These are phyloP conservation scores for Phytopythium vexans DNA, from an alignment of 352 stramenopile genomes.

Conservation along the genomic window DNA sequence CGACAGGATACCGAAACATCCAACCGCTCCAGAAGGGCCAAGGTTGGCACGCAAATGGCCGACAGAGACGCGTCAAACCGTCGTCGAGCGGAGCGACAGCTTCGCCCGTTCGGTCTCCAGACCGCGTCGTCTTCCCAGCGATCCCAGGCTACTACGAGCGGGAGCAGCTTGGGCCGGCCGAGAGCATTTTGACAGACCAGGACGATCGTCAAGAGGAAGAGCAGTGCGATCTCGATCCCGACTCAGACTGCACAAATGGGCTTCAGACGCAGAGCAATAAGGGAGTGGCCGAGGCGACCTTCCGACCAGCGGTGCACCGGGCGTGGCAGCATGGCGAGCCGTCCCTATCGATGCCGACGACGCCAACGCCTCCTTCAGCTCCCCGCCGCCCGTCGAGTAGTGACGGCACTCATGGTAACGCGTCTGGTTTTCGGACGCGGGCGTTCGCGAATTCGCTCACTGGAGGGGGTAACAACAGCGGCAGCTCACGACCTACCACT, in stretches of 20 bases:
- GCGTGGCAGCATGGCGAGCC: background rate
- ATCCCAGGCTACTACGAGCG: conserved; percentile 11
- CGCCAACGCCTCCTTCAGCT: conserved; percentile 16
- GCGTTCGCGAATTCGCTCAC: conserved; percentile 9
- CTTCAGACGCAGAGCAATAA: background rate
- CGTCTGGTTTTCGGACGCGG: conserved; percentile 27
- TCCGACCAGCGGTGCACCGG: background rate
- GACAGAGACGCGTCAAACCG: conserved; percentile 3
- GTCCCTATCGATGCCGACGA: conserved; percentile 19
- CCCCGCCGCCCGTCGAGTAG: conserved; percentile 16
- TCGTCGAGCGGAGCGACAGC: conserved; percentile 7
- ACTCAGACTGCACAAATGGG: too few species aligned
- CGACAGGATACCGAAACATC: conserved; percentile 66
- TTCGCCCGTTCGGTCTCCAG: conserved; percentile 17
- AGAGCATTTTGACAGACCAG: background rate
- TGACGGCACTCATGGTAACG: conserved; percentile 2
- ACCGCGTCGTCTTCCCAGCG: conserved; percentile 46
- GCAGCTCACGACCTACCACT: conserved; percentile 12
- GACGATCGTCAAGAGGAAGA: conserved; percentile 16
- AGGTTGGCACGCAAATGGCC: conserved; percentile 65
- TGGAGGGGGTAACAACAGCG: conserved; percentile 10
- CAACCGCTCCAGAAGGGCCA: conserved; percentile 63
- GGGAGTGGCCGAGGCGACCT: background rate
- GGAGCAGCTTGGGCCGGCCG: background rate
- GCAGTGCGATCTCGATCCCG: background rate